These are phyloP conservation scores for Myxozyma melibiosi DNA, from an alignment of 805 yeast species.

Conservation along the genomic window DNA sequence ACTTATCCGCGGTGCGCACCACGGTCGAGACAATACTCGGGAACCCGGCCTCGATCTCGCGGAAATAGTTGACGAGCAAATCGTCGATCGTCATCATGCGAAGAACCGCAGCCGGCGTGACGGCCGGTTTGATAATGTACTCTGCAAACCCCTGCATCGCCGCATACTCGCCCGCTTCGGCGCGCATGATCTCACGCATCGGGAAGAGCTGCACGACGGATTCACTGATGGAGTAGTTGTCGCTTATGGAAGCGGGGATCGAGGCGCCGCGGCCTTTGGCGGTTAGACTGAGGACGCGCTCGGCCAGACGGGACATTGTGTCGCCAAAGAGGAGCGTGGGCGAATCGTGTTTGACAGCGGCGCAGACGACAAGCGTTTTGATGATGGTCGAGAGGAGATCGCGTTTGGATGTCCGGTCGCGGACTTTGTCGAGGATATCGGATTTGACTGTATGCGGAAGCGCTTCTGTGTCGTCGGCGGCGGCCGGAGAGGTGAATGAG, in stretches of 20 bases:
- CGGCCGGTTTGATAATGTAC: slow-evolving; percentile 39
- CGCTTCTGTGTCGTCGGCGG: not conserved
- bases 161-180: slow-evolving; percentile 65
- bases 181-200: slow-evolving; percentile 68
- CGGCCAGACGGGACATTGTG: slow-evolving; percentile 82
- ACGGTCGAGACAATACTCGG: slow-evolving; percentile 92
- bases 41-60: slow-evolving; percentile 70
- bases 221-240: not conserved
- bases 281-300: slow-evolving; percentile 72
- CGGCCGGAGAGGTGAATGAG: slow-evolving; percentile 2
- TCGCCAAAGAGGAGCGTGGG: slow-evolving; percentile 71
- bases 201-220: slow-evolving; percentile 62
- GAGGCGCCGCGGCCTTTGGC: slow-evolving; percentile 84
- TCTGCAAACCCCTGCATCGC: slow-evolving; percentile 47
- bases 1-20: slow-evolving; percentile 81
- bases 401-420: slow-evolving; percentile 57
- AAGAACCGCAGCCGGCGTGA: slow-evolving; percentile 48
- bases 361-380: slow-evolving; percentile 50
- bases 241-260: slow-evolving; percentile 48
- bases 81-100: slow-evolving; percentile 82
- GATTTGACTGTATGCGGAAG: slow-evolving; percentile 41
- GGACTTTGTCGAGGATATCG: slow-evolving; percentile 47
- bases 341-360: slow-evolving; percentile 52
- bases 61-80: slow-evolving; percentile 71
- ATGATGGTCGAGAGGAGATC: slow-evolving; percentile 58